Evolutionary conservation across 23 red algal genomes (phyloP).

Genomic region (Gracilariopsis chorda): DNA sequence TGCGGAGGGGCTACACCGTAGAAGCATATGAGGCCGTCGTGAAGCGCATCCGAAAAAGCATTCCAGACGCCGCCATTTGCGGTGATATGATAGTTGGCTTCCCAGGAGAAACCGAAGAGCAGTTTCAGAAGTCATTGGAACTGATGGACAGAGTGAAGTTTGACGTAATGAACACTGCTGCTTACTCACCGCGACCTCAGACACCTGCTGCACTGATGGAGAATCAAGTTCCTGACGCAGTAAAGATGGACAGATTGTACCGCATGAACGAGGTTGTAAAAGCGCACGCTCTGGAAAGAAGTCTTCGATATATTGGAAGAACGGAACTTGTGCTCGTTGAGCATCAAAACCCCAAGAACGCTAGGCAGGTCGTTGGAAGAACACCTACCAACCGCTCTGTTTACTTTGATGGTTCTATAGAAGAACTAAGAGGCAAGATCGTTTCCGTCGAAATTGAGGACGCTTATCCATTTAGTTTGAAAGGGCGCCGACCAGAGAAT

Average conservation of each 20-base stretch:
- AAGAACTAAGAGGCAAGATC: constrained; percentile 53
- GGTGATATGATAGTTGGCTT: constrained; percentile 96
- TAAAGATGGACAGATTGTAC: constrained; percentile 75
- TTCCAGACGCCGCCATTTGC: constrained; percentile 91
- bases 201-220: constrained; percentile 80
- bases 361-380: constrained; percentile 58
- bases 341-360: constrained; percentile 26
- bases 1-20: constrained; percentile 89
- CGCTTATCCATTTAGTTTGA: constrained; percentile 59
- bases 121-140: constrained; percentile 80
- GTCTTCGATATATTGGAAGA: constrained; percentile 75
- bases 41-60: constrained; percentile 72
- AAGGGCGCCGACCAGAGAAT: background rate
- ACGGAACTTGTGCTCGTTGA: constrained; percentile 66
- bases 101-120: constrained; percentile 92
- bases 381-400: constrained; percentile 56
- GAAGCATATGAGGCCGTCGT: constrained; percentile 75
- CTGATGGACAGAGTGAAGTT: constrained; percentile 77
- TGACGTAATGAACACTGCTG: constrained; percentile 90
- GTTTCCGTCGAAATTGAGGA: constrained; percentile 65
- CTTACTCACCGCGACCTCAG: constrained; percentile 93
- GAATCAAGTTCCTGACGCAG: constrained; percentile 78
- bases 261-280: constrained; percentile 77
- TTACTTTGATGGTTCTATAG: constrained; percentile 64
- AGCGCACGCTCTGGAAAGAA: constrained; percentile 50